Percentiles rank a stretch among this genome's conserved stretches.
phyloP scores from a whole-genome alignment of 768 basidiomycete genomes.

The Suillus cothurnatus region DNA sequence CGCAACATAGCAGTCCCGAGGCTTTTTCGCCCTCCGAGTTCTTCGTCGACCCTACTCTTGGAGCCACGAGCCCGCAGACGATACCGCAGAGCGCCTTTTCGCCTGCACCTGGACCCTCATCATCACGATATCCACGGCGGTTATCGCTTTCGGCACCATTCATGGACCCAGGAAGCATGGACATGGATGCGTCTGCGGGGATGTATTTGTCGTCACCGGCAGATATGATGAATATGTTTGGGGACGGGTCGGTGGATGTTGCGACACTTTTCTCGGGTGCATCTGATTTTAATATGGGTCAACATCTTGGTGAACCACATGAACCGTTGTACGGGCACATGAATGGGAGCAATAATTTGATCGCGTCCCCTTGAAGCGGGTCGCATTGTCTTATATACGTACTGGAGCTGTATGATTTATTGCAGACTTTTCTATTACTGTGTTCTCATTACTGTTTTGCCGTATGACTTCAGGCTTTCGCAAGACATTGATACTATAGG shows the following conservation, averaged over 20 bases:
- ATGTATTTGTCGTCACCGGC: constrained; percentile 56
- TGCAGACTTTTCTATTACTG: constrained; percentile 9
- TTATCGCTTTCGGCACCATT: constrained; percentile 29
- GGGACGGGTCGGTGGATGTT: constrained; percentile 46
- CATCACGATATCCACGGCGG: constrained; percentile 29
- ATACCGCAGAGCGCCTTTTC: constrained; percentile 20
- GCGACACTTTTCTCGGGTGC: constrained; percentile 30
- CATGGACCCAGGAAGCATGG: constrained; percentile 39
- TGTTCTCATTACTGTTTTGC: not conserved
- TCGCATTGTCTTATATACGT: constrained; percentile 8
- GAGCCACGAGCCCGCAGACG: constrained; percentile 28
- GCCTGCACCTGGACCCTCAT: constrained; percentile 20
- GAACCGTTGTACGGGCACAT: constrained; percentile 33
- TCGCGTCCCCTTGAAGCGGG: constrained; percentile 29
- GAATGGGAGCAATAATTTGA: constrained; percentile 21
- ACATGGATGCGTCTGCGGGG: constrained; percentile 45
- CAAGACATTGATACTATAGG: not conserved
- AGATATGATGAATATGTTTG: constrained; percentile 66
- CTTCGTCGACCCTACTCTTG: constrained; percentile 48
- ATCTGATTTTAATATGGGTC: constrained; percentile 33
- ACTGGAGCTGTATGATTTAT: constrained; percentile 19
- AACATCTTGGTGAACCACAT: constrained; percentile 25
- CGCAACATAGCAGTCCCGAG: constrained; percentile 59
- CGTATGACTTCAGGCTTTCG: not conserved
- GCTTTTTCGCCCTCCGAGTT: constrained; percentile 67